Evolutionary conservation across 176 grass and related monocot genomes (phyloP).

Genomic region (Poa annua): DNA sequence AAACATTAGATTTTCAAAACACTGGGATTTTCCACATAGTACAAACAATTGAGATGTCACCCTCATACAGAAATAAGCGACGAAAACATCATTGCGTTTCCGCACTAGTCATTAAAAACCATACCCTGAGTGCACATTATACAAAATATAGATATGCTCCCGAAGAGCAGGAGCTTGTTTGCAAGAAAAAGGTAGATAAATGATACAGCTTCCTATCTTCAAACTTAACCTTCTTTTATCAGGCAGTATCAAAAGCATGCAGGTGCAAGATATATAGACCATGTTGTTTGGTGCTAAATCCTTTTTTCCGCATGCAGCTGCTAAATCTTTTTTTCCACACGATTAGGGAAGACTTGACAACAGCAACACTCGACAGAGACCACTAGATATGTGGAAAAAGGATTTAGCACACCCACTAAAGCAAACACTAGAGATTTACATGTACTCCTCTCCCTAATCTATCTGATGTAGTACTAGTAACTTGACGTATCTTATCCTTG

Average conservation of each 20-base stretch:
- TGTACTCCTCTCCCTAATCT: constrained; percentile 48
- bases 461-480: constrained; percentile 47
- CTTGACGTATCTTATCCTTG: constrained; percentile 54
- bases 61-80: neutral
- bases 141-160: neutral
- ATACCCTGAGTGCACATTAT: neutral
- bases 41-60: neutral
- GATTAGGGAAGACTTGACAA: neutral
- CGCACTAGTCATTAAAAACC: neutral
- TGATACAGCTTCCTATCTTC: neutral
- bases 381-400: constrained; percentile 20
- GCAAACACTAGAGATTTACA: constrained; percentile 51
- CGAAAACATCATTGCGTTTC: neutral
- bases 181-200: neutral
- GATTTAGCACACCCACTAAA: constrained; percentile 9
- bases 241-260: too few relatives aligned
- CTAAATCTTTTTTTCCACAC: too few relatives aligned
- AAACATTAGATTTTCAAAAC: neutral
- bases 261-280: neutral
- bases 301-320: too few relatives aligned
- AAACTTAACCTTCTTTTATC: neutral
- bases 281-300: too few relatives aligned
- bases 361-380: neutral
- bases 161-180: neutral
- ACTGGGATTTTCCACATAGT: neutral